Evolutionary conservation across 345 rosid species (phyloP), one percentile per base, ranked within the genome.

Genomic region (Bruguiera parviflora): DNA sequence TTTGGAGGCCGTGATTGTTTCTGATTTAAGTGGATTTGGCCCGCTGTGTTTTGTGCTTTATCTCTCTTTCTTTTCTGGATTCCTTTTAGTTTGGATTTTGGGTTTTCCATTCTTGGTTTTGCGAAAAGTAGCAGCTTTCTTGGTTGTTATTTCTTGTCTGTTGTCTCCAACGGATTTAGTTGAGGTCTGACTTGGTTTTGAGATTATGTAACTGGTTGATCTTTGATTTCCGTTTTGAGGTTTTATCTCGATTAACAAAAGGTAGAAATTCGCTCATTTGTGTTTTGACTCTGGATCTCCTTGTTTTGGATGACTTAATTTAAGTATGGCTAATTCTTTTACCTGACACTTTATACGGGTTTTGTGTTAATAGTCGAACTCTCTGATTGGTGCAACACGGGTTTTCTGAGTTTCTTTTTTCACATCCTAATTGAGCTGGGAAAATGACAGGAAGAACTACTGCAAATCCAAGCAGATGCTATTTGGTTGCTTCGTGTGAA

Each of bases 281-380:
- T 11, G 6, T 39, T 53, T 39, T 62, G 31, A 56, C 39, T 35
- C 35, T 47, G 55, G 64, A 69, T 77, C 37, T 28, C 8, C 63
- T 73, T 65, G 52, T 19, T 67, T 28, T 33, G 66, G 55, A 61
- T 61, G 58, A 25, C 16, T 58, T 61, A 58, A 43, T 63, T 65
- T 73, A 73, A 65, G 61, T 67, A 59, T 33, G 70, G n/a, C 71
- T 61, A 74, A 58, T 57, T 73, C 25, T 43, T 19, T 61, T 55
- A 13, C 61, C 10, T 52, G 8, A 59, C 25, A 19, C 21, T 11
- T n/a, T 67, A 10, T 33, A 2, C 33, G 60, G 32, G 28, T 27
- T 27, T 27, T 69, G 62, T 47, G 52, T 43, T 71, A 20, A 43
- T 57, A 65, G 43, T 39, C 49, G 20, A 55, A 56, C 31, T 55